Base-by-base conservation (phyloP, 345 rosid genomes). In the Combretum micranthum region DNA sequence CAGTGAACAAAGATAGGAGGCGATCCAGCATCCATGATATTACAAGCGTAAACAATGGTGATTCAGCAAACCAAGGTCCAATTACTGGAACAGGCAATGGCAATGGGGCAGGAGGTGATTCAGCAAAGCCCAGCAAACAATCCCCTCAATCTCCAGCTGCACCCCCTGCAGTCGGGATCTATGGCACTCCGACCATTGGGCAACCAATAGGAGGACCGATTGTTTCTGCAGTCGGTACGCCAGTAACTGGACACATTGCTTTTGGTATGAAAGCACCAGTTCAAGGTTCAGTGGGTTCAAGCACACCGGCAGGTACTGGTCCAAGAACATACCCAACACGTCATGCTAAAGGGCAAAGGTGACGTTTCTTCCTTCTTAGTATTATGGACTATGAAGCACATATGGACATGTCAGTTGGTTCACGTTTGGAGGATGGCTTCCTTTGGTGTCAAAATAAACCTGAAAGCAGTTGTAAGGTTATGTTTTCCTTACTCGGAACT, bases 11-110 rank as follows among this genome's bases (percentile, higher is more conserved):
- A 55, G 64, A 66, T 32, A 60, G 64, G 55, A 47, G 70, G 51
- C 52, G 70, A 50, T 59, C 70, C 12, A 60, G 70, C 55, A 66
- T 66, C 44, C 70, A 66, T 32, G 64, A 66, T 47, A 59, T 66
- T 60, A 60, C 70, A 4, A 59, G 53, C 9, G 60, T 66, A 9
- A 56, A 55, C 17, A 25, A 44, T 15, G 70, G 70, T 32, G 64
- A 66, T 16, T 59, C 64, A 7, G 54, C 44, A 14, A 22, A 45
- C 16, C 69, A 57, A 18, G 63, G 62, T 14, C 70, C 70, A 17
- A 66, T 60, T 44, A 66, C 60, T 0, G 70, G 70, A 47, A 64
- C 57, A 51, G 52, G 53, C 17, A 49, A 53, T 8, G 44, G 64
- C 17, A 39, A 60, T 10, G 54, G 53, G 16, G 39, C 26, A 21